Base-by-base conservation (phyloP, 2,329 filamentous ascomycete species). In the Cercospora sp. region DNA sequence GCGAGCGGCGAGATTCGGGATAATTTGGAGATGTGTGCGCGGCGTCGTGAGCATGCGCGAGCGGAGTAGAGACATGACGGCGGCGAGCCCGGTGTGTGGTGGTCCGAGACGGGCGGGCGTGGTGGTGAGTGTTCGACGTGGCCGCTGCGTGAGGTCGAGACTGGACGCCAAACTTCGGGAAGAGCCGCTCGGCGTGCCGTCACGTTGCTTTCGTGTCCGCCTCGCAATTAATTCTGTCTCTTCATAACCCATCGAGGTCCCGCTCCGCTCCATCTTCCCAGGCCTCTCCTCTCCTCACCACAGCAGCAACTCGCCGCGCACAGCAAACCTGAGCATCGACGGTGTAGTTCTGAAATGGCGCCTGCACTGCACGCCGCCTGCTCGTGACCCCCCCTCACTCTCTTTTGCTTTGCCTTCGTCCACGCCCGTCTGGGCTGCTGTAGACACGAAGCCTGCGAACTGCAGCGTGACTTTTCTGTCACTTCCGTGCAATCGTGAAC, bases 11-110 rank as follows among this genome's bases (percentile, higher is more conserved):
- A 75, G 69, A 70, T 74, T 75, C 58, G 76, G 73, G 66, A 77
- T 66, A 53, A 78, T 74, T 63, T 77, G 76, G 32, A 77, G 74
- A 59, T 73, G 75, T 34, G 75, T 73, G 63, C 77, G 74, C n/a
- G 76, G 67, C 30, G 73, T 67, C 53, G 69, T 74, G 68, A 77
- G 74, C 58, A 78, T 70, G 59, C 76, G 74, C 7, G 75, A 67
- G 61, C 76, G 76, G 32, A 76, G 69, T 34, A 75, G 71, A 51
- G 76, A 75, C 76, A 78, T 78, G 43, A 24, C 59, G 59, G 59
- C 37, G 59, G 5, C 21, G 18, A 43, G 59, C 40, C 34, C 40
- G 34, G 34, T 49, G 34, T 21, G 26, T 51, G 6, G 37, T 49
- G 63, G 24, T 59, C 21, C 45, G 21, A 37, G 32, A 49, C 18